Evolutionary conservation across 2,329 filamentous ascomycete species (phyloP).

Genomic region (Myriangium duriaei): DNA sequence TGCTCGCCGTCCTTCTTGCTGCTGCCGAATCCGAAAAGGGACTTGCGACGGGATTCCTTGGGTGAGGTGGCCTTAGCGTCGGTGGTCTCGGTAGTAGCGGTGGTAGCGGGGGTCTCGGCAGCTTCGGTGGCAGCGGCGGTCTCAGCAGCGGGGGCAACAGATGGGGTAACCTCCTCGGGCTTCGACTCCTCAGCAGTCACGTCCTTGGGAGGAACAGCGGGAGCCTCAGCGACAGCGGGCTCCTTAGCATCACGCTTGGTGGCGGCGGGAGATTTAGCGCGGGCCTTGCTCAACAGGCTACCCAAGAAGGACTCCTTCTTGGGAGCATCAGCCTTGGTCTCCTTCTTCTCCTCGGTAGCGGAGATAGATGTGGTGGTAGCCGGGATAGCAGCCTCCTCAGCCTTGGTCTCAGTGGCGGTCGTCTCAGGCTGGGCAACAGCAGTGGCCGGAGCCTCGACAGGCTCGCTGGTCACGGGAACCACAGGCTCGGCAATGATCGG

Average conservation of each 20-base stretch:
- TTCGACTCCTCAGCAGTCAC: constrained; percentile 10
- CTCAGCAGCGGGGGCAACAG: constrained; percentile 10
- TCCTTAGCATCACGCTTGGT: constrained; percentile 7
- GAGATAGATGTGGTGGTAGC: constrained; percentile 16
- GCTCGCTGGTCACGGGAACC: constrained; percentile 23
- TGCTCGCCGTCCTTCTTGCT: constrained; percentile 17
- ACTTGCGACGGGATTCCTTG: constrained; percentile 15
- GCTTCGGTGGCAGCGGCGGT: constrained; percentile 11
- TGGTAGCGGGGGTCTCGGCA: constrained; percentile 9
- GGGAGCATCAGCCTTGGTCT: constrained; percentile 11
- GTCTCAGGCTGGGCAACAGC: constrained; percentile 22
- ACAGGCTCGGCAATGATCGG: constrained; percentile 23
- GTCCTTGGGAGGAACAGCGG: constrained; percentile 7
- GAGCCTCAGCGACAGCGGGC: constrained; percentile 3
- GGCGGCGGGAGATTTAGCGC: constrained; percentile 13
- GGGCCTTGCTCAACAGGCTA: constrained; percentile 12
- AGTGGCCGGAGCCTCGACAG: constrained; percentile 30
- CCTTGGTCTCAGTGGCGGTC: constrained; percentile 18
- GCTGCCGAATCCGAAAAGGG: constrained; percentile 14
- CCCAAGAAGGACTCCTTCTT: constrained; percentile 13
- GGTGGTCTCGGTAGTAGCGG: constrained; percentile 7
- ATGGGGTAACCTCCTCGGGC: not conserved
- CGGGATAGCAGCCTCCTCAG: constrained; percentile 14
- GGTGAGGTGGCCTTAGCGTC: constrained; percentile 10
- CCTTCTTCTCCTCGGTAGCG: constrained; percentile 11